Evolutionary conservation across 1,284 basidiomycete species (phyloP).

Genomic region (Ceratobasidium theobromae): DNA sequence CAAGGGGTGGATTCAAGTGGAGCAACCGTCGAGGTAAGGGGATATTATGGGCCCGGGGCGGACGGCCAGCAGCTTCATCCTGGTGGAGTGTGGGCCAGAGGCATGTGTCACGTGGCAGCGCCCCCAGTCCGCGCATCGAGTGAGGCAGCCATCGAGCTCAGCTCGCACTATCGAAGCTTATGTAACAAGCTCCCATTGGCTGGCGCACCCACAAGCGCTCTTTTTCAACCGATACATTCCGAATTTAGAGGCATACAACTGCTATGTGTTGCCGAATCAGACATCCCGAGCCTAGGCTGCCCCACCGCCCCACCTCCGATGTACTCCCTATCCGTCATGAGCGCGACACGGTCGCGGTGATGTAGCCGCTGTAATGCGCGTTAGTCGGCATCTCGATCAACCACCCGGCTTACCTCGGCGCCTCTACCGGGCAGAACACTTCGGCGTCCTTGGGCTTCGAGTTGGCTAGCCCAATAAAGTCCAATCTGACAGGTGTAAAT

Average conservation of each 20-base stretch:
- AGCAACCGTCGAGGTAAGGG: constrained; percentile 3
- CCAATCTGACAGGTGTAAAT: constrained; percentile 44
- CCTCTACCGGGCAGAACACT: constrained; percentile 78
- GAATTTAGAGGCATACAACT: background rate
- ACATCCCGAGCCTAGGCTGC: constrained; percentile 20
- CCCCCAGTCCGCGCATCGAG: constrained; percentile 5
- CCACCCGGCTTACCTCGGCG: constrained; percentile 60
- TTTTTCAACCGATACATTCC: background rate
- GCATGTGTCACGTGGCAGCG: constrained; percentile 3
- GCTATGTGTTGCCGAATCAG: background rate
- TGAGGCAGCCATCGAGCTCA: constrained; percentile 3
- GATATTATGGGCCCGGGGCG: constrained; percentile 18
- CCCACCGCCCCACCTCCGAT: background rate
- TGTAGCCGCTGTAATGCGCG: constrained; percentile 46
- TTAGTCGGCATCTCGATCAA: constrained; percentile 31
- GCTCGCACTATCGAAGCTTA: background rate
- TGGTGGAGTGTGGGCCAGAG: constrained; percentile 1
- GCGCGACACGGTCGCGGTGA: constrained; percentile 51
- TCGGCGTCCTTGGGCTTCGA: constrained; percentile 64
- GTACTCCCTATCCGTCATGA: constrained; percentile 32
- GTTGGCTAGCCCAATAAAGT: constrained; percentile 59
- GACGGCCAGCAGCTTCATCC: constrained; percentile 4
- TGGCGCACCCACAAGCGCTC: background rate
- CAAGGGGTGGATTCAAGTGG: constrained; percentile 23
- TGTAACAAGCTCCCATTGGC: background rate